These are phyloP conservation scores for Climacium dendroides DNA, from an alignment of 225 moss, liverwort and hornwort genomes.

Conservation along the genomic window DNA sequence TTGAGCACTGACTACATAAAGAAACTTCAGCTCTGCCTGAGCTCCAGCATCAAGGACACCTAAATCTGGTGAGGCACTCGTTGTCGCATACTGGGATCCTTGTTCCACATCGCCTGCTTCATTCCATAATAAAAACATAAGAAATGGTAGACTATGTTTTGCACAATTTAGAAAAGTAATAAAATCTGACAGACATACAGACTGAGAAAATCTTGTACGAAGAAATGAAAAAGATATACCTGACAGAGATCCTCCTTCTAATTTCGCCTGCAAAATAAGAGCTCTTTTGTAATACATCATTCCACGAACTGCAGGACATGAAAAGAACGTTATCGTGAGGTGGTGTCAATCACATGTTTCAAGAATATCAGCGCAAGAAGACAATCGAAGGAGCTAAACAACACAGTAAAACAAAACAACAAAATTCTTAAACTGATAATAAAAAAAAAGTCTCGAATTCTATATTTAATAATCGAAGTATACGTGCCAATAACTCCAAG, in stretches of 20 bases:
- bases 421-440: background rate
- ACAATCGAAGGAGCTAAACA: background rate
- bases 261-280: slow-evolving; percentile 26
- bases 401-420: background rate
- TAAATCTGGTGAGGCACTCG: background rate
- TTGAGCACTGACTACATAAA: slow-evolving; percentile 60
- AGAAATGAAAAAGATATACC: background rate
- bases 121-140: background rate
- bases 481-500: background rate
- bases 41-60: slow-evolving; percentile 20
- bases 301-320: slow-evolving; percentile 45
- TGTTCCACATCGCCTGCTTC: slow-evolving; percentile 33
- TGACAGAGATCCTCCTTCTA: slow-evolving; percentile 29
- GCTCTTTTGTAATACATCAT: slow-evolving; percentile 76
- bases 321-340: background rate
- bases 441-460: background rate
- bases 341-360: background rate
- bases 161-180: background rate
- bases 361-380: background rate
- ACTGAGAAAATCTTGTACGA: background rate
- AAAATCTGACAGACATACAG: background rate
- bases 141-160: background rate
- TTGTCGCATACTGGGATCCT: slow-evolving; percentile 4
- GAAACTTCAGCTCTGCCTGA: slow-evolving; percentile 49
- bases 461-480: background rate